Conservation (phyloP, 2,329 filamentous ascomycete genomes). For the Periglandula ipomoeae region DNA sequence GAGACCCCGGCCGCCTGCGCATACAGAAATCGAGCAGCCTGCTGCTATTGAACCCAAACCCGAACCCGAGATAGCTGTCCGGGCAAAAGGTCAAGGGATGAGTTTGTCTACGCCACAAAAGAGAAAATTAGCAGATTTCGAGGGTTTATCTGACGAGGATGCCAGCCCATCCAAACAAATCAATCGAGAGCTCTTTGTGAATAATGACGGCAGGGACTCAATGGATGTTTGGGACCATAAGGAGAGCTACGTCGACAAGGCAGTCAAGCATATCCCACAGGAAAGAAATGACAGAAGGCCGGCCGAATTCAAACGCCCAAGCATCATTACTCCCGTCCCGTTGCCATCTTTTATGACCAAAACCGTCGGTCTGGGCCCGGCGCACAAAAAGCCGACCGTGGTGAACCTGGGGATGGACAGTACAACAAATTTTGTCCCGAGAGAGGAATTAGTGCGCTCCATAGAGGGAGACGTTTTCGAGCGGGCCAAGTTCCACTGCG, state of each 20-base stretch:
- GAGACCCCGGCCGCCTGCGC: conserved; percentile 20
- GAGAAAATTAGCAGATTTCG: conserved; percentile 20
- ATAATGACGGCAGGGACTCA: conserved; percentile 3
- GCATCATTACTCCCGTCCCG: conserved; percentile 4
- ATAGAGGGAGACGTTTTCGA: conserved; percentile 1
- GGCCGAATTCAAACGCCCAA: neutral
- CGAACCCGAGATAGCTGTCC: conserved; percentile 5
- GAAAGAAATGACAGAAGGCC: neutral
- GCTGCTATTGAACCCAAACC: conserved; percentile 19
- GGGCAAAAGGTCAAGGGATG: conserved; percentile 22
- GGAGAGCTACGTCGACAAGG: neutral
- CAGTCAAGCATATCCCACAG: conserved; percentile 3
- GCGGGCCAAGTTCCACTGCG: neutral
- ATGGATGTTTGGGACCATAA: neutral
- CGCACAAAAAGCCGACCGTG: neutral
- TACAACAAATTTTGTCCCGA: neutral
- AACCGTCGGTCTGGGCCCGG: neutral
- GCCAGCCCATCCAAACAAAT: conserved; percentile 19
- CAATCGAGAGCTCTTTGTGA: conserved; percentile 13
- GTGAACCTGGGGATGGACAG: neutral
- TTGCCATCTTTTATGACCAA: conserved; percentile 1
- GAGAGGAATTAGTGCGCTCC: neutral
- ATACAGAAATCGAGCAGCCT: conserved; percentile 15
- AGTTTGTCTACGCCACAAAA: conserved; percentile 28
- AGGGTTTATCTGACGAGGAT: conserved; percentile 21